Percentiles rank a stretch among this genome's conserved stretches.
phyloP scores from a whole-genome alignment of 2,329 filamentous ascomycete species.

The Aureobasidium sp. region DNA sequence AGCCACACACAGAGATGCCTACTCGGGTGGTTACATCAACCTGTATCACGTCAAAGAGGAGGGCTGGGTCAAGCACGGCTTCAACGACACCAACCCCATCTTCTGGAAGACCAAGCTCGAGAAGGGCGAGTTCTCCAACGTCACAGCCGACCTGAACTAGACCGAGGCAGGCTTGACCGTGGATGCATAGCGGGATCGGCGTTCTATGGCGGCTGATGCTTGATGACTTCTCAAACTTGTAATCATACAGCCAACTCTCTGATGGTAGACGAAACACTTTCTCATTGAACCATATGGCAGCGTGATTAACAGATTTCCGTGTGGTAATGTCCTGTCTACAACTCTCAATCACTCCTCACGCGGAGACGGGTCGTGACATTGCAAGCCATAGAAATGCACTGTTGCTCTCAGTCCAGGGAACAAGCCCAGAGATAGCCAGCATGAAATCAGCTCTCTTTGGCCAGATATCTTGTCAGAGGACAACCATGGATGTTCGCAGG shows the following conservation, averaged over 20 bases:
- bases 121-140: constrained; percentile 97
- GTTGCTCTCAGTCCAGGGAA: neutral
- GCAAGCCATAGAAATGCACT: neutral
- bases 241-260: constrained; percentile 10
- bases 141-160: constrained; percentile 68
- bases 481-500: neutral
- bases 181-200: constrained; percentile 14
- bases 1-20: constrained; percentile 95
- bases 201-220: constrained; percentile 12
- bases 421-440: neutral
- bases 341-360: neutral
- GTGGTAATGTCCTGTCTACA: neutral
- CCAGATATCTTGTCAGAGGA: neutral
- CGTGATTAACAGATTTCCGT: neutral
- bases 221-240: constrained; percentile 8
- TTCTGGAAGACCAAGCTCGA: constrained; percentile 99
- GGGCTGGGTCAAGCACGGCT: constrained; percentile 98
- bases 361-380: neutral
- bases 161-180: neutral
- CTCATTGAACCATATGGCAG: neutral
- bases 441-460: neutral
- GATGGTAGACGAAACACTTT: constrained; percentile 10
- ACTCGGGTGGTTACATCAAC: constrained; percentile 97
- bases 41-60: constrained; percentile 98
- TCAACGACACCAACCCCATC: constrained; percentile 95